Percentiles rank a stretch among this genome's conserved stretches.
Conservation (phyloP, 768 basidiomycete species). For the Suillus occidentalis region DNA sequence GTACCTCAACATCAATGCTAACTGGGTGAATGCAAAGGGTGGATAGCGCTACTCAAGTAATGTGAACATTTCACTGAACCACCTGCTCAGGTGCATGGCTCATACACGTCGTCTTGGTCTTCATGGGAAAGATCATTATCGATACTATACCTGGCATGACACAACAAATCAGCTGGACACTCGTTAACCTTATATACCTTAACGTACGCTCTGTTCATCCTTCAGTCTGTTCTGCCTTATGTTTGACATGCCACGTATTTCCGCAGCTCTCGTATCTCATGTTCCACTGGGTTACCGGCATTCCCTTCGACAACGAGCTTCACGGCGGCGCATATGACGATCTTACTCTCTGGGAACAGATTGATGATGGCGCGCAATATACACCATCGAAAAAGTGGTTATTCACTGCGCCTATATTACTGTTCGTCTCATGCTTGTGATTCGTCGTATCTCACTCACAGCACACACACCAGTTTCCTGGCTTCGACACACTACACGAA, state of each 20-base stretch:
- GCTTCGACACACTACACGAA: slow-evolving; percentile 98
- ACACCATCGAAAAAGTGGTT: slow-evolving; percentile 99
- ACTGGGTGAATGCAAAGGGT: slow-evolving; percentile 96
- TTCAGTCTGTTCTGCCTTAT: slow-evolving; percentile 4
- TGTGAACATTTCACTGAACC: slow-evolving; percentile 6
- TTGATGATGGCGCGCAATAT: slow-evolving; percentile 97
- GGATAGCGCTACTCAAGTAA: slow-evolving; percentile 15
- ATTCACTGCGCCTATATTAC: slow-evolving; percentile 79
- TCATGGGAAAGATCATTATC: slow-evolving; percentile 86
- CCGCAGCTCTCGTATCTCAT: slow-evolving; percentile 90
- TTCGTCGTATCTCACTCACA: slow-evolving; percentile 1
- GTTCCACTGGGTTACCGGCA: slow-evolving; percentile 98
- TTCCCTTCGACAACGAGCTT: slow-evolving; percentile 86
- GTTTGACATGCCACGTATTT: slow-evolving; percentile 5
- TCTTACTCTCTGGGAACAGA: slow-evolving; percentile 98
- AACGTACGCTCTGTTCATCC: slow-evolving; percentile 55
- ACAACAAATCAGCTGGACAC: slow-evolving; percentile 93
- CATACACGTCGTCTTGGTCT: slow-evolving; percentile 93
- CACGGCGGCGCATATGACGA: slow-evolving; percentile 97
- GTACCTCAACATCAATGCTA: slow-evolving; percentile 83
- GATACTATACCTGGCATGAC: slow-evolving; percentile 94
- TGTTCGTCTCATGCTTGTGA: slow-evolving; percentile 54
- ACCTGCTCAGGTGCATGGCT: slow-evolving; percentile 84
- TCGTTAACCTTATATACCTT: slow-evolving; percentile 89
- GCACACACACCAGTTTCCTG: slow-evolving; percentile 65